Evolutionary conservation across 495 filamentous ascomycete species (phyloP).

Genomic region (Daldinia concentrica): DNA sequence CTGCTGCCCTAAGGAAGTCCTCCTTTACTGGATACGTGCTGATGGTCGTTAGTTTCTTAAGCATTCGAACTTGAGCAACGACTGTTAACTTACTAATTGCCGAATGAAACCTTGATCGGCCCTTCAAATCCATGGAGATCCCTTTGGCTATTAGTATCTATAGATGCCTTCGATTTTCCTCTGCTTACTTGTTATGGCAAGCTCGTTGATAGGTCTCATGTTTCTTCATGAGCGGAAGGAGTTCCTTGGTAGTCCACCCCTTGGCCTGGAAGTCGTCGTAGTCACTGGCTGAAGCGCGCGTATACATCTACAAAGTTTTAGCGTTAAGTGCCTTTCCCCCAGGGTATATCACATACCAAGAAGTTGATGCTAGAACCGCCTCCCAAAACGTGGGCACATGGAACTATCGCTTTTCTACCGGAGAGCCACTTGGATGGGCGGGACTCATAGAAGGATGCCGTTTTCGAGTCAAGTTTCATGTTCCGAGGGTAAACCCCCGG

Average conservation of each 20-base stretch:
- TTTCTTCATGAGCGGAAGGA: conserved; percentile 83
- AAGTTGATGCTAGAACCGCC: conserved; percentile 86
- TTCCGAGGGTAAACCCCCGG: conserved; percentile 82
- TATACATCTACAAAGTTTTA: conserved; percentile 74
- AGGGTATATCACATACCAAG: conserved; percentile 61
- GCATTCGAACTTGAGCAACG: not conserved
- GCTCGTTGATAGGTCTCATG: conserved; percentile 85
- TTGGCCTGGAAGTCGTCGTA: conserved; percentile 87
- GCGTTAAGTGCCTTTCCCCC: not conserved
- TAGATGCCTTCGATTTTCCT: not conserved
- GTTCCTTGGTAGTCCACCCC: conserved; percentile 81
- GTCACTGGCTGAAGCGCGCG: conserved; percentile 79
- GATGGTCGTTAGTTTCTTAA: not conserved
- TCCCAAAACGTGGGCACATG: conserved; percentile 79
- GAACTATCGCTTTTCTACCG: conserved; percentile 78
- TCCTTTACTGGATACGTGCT: conserved; percentile 73
- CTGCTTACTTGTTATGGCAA: conserved; percentile 67
- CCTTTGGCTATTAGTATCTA: conserved; percentile 39
- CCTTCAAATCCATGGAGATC: conserved; percentile 82
- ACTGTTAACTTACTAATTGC: conserved; percentile 64
- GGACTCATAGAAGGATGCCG: conserved; percentile 85
- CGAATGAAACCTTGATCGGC: conserved; percentile 87
- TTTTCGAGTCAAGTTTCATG: conserved; percentile 87
- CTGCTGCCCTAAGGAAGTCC: conserved; percentile 81
- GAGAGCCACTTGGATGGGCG: conserved; percentile 76